Conservation (phyloP, 2,329 filamentous ascomycete genomes). For the Tolypocladium cylindrosporum region DNA sequence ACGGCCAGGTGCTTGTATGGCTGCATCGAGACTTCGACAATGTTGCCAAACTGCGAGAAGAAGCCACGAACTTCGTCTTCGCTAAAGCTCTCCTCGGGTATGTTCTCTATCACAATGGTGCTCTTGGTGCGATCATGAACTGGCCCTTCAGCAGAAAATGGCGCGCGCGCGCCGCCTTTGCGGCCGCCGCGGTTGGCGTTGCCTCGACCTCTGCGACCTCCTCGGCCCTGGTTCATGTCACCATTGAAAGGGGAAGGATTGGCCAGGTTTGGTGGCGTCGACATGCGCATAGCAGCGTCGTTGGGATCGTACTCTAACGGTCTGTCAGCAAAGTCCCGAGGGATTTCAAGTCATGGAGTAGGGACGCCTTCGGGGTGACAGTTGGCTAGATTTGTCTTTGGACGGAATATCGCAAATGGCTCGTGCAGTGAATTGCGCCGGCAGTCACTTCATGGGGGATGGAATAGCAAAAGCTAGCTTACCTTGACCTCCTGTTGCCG, state of each 20-base stretch:
- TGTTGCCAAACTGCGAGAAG: conserved; percentile 62
- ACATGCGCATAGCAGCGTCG: conserved; percentile 15
- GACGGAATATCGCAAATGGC: background rate
- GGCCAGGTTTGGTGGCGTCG: conserved; percentile 7
- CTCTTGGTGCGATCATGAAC: conserved; percentile 53
- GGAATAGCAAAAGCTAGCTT: background rate
- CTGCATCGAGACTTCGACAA: conserved; percentile 55
- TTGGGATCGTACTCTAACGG: conserved; percentile 21
- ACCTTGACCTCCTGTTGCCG: conserved; percentile 15
- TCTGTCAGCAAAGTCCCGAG: conserved; percentile 5
- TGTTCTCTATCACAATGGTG: conserved; percentile 66
- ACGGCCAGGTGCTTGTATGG: conserved; percentile 57
- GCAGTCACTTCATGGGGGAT: background rate
- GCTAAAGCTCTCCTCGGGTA: conserved; percentile 59
- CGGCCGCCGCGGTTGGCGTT: conserved; percentile 21
- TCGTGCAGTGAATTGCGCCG: background rate
- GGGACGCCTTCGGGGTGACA: background rate
- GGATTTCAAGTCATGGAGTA: too few species aligned
- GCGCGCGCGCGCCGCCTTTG: conserved; percentile 32
- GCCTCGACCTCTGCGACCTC: conserved; percentile 21
- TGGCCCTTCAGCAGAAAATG: conserved; percentile 56
- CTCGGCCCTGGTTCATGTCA: conserved; percentile 20
- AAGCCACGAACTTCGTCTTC: conserved; percentile 57
- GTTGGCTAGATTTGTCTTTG: background rate
- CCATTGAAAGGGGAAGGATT: conserved; percentile 11